Conservation (phyloP, 495 filamentous ascomycete genomes). For the Glonium stellatum region DNA sequence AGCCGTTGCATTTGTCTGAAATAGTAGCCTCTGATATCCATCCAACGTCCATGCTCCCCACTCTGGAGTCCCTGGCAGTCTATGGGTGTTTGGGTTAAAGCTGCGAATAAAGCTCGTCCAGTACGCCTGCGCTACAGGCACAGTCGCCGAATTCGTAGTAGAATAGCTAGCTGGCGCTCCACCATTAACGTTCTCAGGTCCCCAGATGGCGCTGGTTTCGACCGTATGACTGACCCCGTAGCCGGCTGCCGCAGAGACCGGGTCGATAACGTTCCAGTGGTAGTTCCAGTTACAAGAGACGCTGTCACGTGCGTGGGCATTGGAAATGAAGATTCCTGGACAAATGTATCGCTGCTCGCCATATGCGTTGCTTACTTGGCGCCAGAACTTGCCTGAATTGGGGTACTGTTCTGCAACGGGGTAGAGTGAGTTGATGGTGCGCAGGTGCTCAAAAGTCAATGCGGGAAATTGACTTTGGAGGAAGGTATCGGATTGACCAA, state of each 20-base stretch:
- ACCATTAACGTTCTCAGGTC: conserved; percentile 40
- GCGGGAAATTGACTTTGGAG: conserved; percentile 55
- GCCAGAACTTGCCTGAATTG: conserved; percentile 48
- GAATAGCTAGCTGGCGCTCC: conserved; percentile 48
- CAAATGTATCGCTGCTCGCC: conserved; percentile 69
- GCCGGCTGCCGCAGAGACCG: conserved; percentile 39
- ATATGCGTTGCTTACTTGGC: conserved; percentile 52
- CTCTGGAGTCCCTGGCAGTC: conserved; percentile 15
- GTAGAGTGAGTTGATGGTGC: conserved; percentile 53
- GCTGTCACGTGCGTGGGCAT: conserved; percentile 34
- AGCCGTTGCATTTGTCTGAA: conserved; percentile 48
- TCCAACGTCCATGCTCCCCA: conserved; percentile 37
- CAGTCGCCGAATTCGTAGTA: conserved; percentile 31
- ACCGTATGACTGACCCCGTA: conserved; percentile 56
- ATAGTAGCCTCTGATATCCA: conserved; percentile 44
- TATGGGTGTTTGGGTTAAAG: conserved; percentile 27
- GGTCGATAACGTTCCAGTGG: conserved; percentile 57
- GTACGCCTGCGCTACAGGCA: conserved; percentile 27
- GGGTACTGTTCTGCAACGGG: conserved; percentile 44
- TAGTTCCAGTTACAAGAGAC: conserved; percentile 53
- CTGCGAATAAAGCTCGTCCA: conserved; percentile 32
- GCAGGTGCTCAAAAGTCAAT: conserved; percentile 47
- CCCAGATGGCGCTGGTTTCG: conserved; percentile 59
- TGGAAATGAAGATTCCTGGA: conserved; percentile 52
- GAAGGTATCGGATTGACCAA: conserved; percentile 47